phyloP scores from a whole-genome alignment of 495 filamentous ascomycete species.

The Neurospora sublineolata region DNA sequence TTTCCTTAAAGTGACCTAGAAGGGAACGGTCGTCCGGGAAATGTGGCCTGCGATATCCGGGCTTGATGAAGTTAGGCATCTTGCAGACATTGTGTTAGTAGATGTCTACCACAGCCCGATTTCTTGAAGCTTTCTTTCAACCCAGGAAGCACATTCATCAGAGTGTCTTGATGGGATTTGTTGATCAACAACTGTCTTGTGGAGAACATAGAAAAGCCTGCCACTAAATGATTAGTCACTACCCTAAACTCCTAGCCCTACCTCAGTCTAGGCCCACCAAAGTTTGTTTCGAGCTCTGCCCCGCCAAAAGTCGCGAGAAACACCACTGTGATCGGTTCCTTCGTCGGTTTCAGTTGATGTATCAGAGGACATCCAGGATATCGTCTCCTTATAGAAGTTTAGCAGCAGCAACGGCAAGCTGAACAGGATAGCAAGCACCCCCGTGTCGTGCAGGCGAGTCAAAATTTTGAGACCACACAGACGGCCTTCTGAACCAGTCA shows the following conservation, averaged over 20 bases:
- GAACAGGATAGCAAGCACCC: not conserved
- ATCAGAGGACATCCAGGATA: not conserved
- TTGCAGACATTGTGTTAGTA: not conserved
- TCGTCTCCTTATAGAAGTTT: not conserved
- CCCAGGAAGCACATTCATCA: not conserved
- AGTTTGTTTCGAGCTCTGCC: not conserved
- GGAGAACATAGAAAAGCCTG: not conserved
- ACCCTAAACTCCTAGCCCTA: not conserved
- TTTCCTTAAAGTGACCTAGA: not conserved
- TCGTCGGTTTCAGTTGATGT: not conserved
- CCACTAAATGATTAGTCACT: not conserved
- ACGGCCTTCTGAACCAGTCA: not conserved
- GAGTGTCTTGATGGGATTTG: not conserved
- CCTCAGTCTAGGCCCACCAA: not conserved
- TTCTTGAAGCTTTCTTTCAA: not conserved
- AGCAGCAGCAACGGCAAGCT: not conserved
- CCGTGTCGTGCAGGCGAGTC: not conserved
- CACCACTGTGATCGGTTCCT: not conserved
- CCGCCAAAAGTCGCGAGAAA: not conserved
- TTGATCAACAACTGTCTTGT: not conserved
- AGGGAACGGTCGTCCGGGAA: not conserved
- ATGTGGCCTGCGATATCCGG: not conserved
- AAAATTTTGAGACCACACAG: not conserved
- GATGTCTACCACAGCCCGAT: not conserved
- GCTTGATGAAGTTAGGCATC: not conserved